Evolutionary conservation across 2,329 filamentous ascomycete species (phyloP).

Genomic region (Sporothrix humicola): DNA sequence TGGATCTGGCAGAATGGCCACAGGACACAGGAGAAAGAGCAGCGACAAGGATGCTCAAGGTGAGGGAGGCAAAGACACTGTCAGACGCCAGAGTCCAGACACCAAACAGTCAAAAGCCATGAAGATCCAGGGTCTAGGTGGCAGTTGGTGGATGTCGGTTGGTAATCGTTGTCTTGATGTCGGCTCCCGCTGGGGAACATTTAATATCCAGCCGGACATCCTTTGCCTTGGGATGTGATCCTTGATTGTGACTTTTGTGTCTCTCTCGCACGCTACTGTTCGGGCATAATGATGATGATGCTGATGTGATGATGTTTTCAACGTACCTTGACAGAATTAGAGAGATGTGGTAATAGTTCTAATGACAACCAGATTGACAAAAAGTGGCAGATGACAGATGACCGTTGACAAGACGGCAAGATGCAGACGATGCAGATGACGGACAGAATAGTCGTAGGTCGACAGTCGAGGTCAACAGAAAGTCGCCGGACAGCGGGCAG

Average conservation of each 20-base stretch:
- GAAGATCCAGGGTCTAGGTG: neutral
- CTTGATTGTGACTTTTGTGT: neutral
- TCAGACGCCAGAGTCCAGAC: neutral
- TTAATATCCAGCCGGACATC: constrained; percentile 19
- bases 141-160: no score
- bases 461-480: no score
- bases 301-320: neutral
- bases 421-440: constrained; percentile 10
- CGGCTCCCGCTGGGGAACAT: constrained; percentile 30
- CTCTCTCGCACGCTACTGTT: neutral
- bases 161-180: neutral
- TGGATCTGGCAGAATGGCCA: neutral
- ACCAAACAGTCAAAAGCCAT: no score
- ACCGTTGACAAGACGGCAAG: constrained; percentile 1
- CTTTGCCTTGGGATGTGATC: constrained; percentile 1
- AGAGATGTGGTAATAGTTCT: no score
- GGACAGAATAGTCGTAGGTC: neutral
- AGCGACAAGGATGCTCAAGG: neutral
- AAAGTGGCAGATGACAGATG: neutral
- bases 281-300: neutral
- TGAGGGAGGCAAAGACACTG: constrained; percentile 6
- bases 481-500: no score
- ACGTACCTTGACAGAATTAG: constrained; percentile 24
- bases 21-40: neutral
- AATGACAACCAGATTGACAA: neutral